Base-by-base conservation (phyloP, 345 rosid genomes). In the Eucalyptus curtisii region DNA sequence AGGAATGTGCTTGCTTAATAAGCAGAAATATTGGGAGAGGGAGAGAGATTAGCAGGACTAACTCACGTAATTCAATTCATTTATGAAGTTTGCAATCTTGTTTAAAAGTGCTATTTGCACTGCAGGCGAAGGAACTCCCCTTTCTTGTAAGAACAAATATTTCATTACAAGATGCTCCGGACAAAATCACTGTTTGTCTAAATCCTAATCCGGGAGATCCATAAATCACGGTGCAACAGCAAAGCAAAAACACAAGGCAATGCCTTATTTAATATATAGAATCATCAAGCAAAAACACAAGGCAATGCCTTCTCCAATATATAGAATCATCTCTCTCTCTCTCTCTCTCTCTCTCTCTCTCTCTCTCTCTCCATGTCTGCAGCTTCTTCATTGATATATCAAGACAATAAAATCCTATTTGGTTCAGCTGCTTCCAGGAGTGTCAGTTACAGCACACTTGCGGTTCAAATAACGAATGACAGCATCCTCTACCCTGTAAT, bases 401-500 rank as follows among this genome's bases (percentile, higher is more conserved):
- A 76, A 76, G 82, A 76, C 45, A 37, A 10, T 17, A 40, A 76
- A 76, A 20, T 76, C 82, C 82, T 76, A 31, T 53, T 40, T 22
- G 8, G 44, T 48, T 89, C 79, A 87, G 87, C 85, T 57, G 86
- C 88, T 86, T 88, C 91, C 87, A 16, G 89, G 87, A 59, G 88
- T 88, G 13, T 88, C 91, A 25, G 37, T 68, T 14, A 31, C 89
- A 64, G 89, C 91, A 33, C 88, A 90, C 57, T 71, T 90, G 86
- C 91, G 91, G 86, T 90, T 90, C 87, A 90, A 89, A 79, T 90
- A 90, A 25, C 89, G 91, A 47, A 90, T 68, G 55, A 90, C 91
- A 20, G 91, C 91, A 85, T 90, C 91, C 86, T 90, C 91, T 1
- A 57, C 89, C 91, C 91, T 90, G 89, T 42, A 55, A 85, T 87